Evolutionary conservation across 805 yeast genomes (phyloP).

Genomic region (Candida methanosorbosa): DNA sequence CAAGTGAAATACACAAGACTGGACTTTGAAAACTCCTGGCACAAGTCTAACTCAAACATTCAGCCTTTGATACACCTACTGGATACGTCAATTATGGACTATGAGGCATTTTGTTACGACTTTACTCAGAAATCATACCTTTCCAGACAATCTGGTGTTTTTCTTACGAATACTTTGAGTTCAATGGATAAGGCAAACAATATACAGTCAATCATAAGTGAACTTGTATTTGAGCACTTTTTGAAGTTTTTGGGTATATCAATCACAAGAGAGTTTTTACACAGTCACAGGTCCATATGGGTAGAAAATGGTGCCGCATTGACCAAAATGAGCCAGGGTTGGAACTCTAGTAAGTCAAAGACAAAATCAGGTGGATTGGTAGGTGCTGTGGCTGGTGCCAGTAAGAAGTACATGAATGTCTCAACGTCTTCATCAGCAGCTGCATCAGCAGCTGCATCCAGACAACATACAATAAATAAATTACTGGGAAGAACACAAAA

Average conservation of each 20-base stretch:
- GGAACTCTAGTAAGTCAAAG: constrained; percentile 29
- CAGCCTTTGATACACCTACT: constrained; percentile 12
- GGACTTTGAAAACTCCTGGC: constrained; percentile 25
- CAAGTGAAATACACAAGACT: constrained; percentile 25
- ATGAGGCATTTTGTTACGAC: constrained; percentile 39
- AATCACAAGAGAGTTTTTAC: constrained; percentile 22
- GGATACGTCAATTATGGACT: constrained; percentile 27
- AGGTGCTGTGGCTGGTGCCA: constrained; percentile 32
- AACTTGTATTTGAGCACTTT: constrained; percentile 38
- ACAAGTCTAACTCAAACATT: constrained; percentile 19
- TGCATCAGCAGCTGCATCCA: constrained; percentile 2
- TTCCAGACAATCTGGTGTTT: constrained; percentile 44
- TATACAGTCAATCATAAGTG: constrained; percentile 36
- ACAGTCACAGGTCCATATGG: constrained; percentile 38
- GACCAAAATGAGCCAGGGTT: constrained; percentile 30
- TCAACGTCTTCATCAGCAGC: background rate
- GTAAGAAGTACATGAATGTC: constrained; percentile 17
- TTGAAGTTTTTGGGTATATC: constrained; percentile 30
- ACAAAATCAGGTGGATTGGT: constrained; percentile 35
- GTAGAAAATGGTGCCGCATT: constrained; percentile 33
- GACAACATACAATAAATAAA: constrained; percentile 29
- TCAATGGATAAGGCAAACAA: constrained; percentile 41
- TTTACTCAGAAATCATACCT: constrained; percentile 23
- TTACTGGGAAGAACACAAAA: constrained; percentile 39
- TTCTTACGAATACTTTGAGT: constrained; percentile 41